A percentile compares a stretch with the other conserved stretches of the same genome.
phyloP scores from a whole-genome alignment of 208 protist species.

The Acanthamoeba triangularis region DNA sequence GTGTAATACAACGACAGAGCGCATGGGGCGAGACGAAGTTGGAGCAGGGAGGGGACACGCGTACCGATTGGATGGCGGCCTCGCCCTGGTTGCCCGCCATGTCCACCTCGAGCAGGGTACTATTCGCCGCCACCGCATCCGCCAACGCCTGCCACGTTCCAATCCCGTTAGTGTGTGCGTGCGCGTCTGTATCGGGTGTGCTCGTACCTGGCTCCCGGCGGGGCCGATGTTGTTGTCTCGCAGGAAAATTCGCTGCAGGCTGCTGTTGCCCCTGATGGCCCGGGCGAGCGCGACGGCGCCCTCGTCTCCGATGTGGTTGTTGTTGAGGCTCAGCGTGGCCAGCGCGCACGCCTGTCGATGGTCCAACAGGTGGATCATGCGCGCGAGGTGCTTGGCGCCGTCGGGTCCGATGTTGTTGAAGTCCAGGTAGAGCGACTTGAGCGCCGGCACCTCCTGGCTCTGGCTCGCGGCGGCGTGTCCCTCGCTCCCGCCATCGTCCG shows the following conservation, averaged over 20 bases:
- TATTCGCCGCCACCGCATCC: not conserved
- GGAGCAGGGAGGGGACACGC: not conserved
- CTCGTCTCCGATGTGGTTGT: not conserved
- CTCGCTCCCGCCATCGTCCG: not conserved
- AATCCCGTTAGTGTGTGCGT: not conserved
- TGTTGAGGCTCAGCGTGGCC: conserved; percentile 32
- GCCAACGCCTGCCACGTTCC: not conserved
- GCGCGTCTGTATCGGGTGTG: not conserved
- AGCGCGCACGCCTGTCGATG: not conserved
- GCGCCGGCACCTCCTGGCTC: not conserved
- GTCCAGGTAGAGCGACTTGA: conserved; percentile 59
- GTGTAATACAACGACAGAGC: not conserved
- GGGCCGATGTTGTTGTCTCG: not conserved
- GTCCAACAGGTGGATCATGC: not conserved
- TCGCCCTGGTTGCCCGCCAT: conserved; percentile 30
- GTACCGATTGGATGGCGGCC: not conserved
- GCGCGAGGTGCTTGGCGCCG: not conserved
- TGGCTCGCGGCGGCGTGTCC: not conserved
- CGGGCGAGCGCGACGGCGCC: conserved; percentile 4
- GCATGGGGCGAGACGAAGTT: not conserved
- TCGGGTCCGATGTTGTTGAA: conserved; percentile 42
- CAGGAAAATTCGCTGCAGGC: conserved; percentile 12
- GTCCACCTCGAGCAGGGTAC: not conserved
- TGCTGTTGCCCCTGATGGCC: not conserved
- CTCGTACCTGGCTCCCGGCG: not conserved